phyloP scores from a whole-genome alignment of 805 yeast species.

The Candida hungchunana region DNA sequence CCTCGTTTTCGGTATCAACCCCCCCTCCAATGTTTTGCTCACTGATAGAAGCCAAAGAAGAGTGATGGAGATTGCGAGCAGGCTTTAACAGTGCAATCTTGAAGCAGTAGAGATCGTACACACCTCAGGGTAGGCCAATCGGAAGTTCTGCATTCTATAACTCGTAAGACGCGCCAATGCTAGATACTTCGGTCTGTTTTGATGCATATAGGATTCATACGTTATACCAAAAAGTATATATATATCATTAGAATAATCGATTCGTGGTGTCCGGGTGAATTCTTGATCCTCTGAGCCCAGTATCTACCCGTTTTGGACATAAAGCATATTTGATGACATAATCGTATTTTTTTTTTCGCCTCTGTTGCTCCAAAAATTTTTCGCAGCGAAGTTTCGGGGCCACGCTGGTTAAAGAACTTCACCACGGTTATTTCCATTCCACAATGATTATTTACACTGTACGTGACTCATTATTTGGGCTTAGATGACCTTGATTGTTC shows the following conservation, averaged over 20 bases:
- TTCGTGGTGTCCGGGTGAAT: no score
- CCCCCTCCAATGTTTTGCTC: no score
- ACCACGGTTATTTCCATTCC: constrained; percentile 1
- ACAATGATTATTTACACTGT: constrained; percentile 16
- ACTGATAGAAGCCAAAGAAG: neutral
- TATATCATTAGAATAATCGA: no score
- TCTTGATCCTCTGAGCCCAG: no score
- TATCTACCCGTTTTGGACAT: neutral
- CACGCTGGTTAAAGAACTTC: neutral
- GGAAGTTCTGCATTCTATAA: constrained; percentile 1
- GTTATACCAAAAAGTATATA: no score
- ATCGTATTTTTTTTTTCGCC: constrained; percentile 6
- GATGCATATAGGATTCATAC: no score
- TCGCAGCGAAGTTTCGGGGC: no score
- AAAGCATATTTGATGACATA: neutral
- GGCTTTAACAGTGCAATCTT: constrained; percentile 13
- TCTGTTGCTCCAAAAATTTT: constrained; percentile 9
- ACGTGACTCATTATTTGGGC: neutral
- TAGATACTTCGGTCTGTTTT: no score
- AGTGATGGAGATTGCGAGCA: constrained; percentile 3
- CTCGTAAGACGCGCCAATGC: neutral
- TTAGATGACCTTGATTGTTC: no score
- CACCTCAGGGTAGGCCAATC: constrained; percentile 11
- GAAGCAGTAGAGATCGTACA: constrained; percentile 14
- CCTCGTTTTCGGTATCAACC: no score